Base-by-base conservation (phyloP, 208 protist species). In the Acanthamoeba lenticulata region DNA sequence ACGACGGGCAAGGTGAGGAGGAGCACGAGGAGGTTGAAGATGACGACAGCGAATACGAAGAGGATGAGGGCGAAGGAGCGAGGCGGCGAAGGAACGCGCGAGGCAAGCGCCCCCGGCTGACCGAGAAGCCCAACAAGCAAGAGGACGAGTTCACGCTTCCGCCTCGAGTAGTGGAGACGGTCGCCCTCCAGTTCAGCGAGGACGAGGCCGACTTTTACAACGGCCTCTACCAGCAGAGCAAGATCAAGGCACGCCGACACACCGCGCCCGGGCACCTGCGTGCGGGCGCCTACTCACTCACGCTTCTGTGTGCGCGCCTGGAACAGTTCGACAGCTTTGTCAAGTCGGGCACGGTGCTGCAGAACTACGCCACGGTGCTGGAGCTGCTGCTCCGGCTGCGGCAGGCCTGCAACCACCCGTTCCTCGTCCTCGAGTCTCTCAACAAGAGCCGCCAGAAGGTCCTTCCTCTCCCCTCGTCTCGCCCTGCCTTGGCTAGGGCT, bases 331-430 rank as follows among this genome's bases (percentile, higher is more conserved):
- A 94, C n/a, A n/a, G n/a, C n/a, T n/a, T n/a, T n/a, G n/a, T n/a
- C n/a, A n/a, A n/a, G n/a, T n/a, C n/a, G n/a, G n/a, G n/a, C n/a
- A 72, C 9, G 62, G 21, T 97, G 0, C 74, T 97, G 7, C 47
- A 94, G n/a, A 98, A 97, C 21, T 98, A 98, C 90, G 86, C 91
- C 11, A 67, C 91, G 49, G 91, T 98, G 21, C 93, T 98, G 21
- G 95, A 97, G 62, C 65, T 98, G 34, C 79, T 98, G 17, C 69
- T 98, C 6, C 72, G 96, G 27, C 90, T 98, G 32, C 94, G 97
- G 34, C 97, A 98, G 86, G 91, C 93, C 2, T 98, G 96, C 93
- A 79, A 97, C 77, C 97, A 98, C 88, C 97, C 96, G 0, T 92
- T 65, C 57, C 89, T 97, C 21, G 81, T 65, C 17, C 62, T 72